Base-by-base conservation (phyloP, 164 flowering plant species). In the Magnolia kwangsiensis region DNA sequence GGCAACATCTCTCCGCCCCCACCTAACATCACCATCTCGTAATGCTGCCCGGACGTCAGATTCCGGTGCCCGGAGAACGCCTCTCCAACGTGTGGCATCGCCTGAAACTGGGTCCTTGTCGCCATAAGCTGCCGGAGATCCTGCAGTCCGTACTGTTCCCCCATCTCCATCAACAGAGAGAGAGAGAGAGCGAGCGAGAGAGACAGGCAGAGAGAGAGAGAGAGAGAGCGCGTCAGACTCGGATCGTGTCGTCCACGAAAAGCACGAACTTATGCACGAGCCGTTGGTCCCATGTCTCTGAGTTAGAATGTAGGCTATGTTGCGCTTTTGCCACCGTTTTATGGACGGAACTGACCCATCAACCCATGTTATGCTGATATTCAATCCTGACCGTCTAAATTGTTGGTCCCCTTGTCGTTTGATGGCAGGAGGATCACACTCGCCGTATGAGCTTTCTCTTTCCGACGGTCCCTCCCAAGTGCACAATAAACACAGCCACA, bases 201-300 rank as follows among this genome's bases (percentile, higher is more conserved):
- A 11, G 8, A 78, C 69, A 74, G 72, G n/a, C 50, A 51, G 59
- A 77, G 72, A 76, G 70, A 73, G 75, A 71, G 77, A 75, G 51
- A 77, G 81, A 68, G 65, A 59, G 76, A 73, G 78, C 84, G 94
- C 91, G 94, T 83, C 81, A 87, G 92, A 86, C 66, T 81, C 93
- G 94, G 97, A 93, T 93, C 94, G 90, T 93, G 96, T 91, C 87
- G 90, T 85, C 80, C 87, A 86, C 84, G 86, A 85, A 87, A 87
- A 77, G 79, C 78, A 80, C 76, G 72, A 87, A 87, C 84, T 84
- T 88, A 90, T 69, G 89, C 84, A 83, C 85, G 82, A 84, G 58
- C 81, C 75, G 16, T 72, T 74, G 87, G 85, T 72, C 88, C 90
- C 88, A 79, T 82, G 49, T 77, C 84, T 81, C 50, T 74, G 65